Percentiles rank a stretch among this genome's conserved stretches.
These are phyloP conservation scores for Saccharomyces hybrid DNA, from an alignment of 1,139 yeast genomes.

Conservation along the genomic window DNA sequence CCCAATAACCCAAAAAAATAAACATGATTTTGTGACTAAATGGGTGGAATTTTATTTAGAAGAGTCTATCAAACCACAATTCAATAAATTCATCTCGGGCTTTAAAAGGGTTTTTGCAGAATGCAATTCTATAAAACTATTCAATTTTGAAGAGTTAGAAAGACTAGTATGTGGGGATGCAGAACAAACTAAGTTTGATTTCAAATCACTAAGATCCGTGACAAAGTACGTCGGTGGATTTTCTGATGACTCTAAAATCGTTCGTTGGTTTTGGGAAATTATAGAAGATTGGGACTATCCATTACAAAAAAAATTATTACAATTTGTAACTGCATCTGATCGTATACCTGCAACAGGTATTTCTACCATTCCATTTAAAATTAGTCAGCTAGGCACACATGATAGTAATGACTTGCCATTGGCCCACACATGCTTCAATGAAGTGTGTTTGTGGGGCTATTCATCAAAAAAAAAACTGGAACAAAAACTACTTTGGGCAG, in stretches of 20 bases:
- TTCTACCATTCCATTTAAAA: constrained; percentile 61
- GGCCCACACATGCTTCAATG: constrained; percentile 93
- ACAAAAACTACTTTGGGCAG: constrained; percentile 54
- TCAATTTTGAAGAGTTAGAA: constrained; percentile 76
- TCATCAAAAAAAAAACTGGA: constrained; percentile 43
- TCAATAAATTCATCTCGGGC: constrained; percentile 57
- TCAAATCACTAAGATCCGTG: constrained; percentile 57
- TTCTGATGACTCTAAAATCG: constrained; percentile 33
- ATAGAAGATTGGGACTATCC: constrained; percentile 40
- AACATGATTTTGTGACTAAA: constrained; percentile 50
- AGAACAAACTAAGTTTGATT: constrained; percentile 49
- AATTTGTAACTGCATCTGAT: constrained; percentile 85
- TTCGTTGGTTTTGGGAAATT: constrained; percentile 84
- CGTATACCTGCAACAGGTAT: constrained; percentile 90
- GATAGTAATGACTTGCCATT: constrained; percentile 55
- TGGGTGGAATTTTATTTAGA: constrained; percentile 57
- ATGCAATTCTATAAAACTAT: constrained; percentile 70
- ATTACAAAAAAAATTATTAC: constrained; percentile 55
- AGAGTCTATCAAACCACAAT: constrained; percentile 46
- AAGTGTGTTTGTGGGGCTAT: constrained; percentile 70
- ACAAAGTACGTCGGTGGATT: constrained; percentile 67
- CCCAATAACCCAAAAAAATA: constrained; percentile 49
- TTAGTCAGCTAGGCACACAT: constrained; percentile 42
- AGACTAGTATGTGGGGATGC: constrained; percentile 72
- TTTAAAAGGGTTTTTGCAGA: constrained; percentile 63